Evolutionary conservation across 2,329 filamentous ascomycete species (phyloP).

Genomic region (Escovopsis sp.): DNA sequence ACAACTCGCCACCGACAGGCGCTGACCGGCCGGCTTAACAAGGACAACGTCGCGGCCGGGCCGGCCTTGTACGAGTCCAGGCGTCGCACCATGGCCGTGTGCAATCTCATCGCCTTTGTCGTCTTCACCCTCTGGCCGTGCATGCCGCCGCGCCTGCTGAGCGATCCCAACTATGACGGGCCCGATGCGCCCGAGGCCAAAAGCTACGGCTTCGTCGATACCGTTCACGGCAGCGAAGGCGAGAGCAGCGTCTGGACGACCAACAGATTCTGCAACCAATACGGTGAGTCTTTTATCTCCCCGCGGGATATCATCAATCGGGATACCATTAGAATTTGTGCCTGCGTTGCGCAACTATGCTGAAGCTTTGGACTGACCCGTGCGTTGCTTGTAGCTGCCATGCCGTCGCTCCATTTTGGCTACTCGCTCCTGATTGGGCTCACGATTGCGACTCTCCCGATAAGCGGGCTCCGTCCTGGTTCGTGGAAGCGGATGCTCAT

Average conservation of each 20-base stretch:
- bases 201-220: constrained; percentile 47
- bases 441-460: constrained; percentile 51
- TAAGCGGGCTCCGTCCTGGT: constrained; percentile 36
- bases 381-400: constrained; percentile 37
- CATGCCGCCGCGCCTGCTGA: constrained; percentile 48
- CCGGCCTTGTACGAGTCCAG: constrained; percentile 38
- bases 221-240: constrained; percentile 33
- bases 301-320: neutral
- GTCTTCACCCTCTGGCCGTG: constrained; percentile 50
- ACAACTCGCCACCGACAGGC: constrained; percentile 40
- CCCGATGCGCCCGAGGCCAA: constrained; percentile 41
- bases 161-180: constrained; percentile 39
- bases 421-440: constrained; percentile 61
- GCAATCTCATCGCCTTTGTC: constrained; percentile 45
- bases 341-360: neutral
- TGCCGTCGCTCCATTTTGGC: constrained; percentile 63
- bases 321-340: no score
- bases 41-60: constrained; percentile 22
- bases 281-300: constrained; percentile 32
- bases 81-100: constrained; percentile 45
- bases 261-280: constrained; percentile 58
- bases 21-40: constrained; percentile 11
- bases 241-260: constrained; percentile 54
- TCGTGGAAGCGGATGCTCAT: constrained; percentile 34
- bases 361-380: neutral